Evolutionary conservation across 2,329 filamentous ascomycete species (phyloP), one percentile per base, ranked within the genome.

Genomic region (Ascochyta pisi): DNA sequence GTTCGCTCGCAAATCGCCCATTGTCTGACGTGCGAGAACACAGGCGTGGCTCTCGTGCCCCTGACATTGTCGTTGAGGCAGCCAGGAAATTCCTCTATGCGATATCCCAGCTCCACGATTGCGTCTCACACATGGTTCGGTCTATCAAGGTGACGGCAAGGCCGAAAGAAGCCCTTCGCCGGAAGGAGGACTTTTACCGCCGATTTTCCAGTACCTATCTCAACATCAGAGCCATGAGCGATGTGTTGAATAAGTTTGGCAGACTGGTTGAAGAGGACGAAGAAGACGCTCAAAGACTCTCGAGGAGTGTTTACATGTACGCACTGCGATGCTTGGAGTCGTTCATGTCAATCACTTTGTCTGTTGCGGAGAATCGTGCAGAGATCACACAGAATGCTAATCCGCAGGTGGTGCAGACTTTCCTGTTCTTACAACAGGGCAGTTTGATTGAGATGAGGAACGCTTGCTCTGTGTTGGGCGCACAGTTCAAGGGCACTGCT

Each of bases 361-460:
- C 71, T 3, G 67, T 76, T 37, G 71, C 71, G 13, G 73, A 76
- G 37, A 74, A 74, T 40, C 67, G 71, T 26, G 57, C 56, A 9
- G 83, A 83, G 54, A 82, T 85, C 31, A 78, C 84, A n/a, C 76
- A 81, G 42, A 79, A 82, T 44, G 80, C 81, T 4, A 84, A 87
- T 61, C 77, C 81, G 6, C 81, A 83, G 53, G 83, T 86, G 60
- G 75, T 87, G 47, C 82, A 85, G 24, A 84, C 81, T 15, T 76
- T 86, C 39, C 79, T 88, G 73, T 78, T 86, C 33, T 80, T 85
- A 60, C 79, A 86, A 33, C 86, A 85, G 62, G 81, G 82, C 43
- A 83, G 84, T 58, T 69, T 86, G 44, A 73, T 85, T 41, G 86
- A 88, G 68, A 76, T 86, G 56, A 82, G 83, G 46, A 87, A 87